A percentile compares a stretch with the other conserved stretches of the same genome.
phyloP scores from a whole-genome alignment of 2,329 filamentous ascomycete species.

The Penicillium glabrum region DNA sequence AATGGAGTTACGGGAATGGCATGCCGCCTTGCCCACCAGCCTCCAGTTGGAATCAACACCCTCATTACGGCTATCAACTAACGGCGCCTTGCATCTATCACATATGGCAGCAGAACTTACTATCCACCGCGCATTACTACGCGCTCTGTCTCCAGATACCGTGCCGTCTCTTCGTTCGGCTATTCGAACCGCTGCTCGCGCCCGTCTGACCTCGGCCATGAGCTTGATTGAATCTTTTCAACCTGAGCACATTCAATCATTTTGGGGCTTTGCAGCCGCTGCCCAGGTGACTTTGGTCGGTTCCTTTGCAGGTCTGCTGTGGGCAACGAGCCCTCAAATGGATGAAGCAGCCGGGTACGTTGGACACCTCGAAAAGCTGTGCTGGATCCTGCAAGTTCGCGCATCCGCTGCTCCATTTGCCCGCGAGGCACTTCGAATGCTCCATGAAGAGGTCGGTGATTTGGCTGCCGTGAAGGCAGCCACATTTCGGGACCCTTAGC shows the following conservation, averaged over 20 bases:
- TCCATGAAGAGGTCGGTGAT: not conserved
- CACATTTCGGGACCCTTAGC: not conserved
- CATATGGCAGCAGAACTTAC: not conserved
- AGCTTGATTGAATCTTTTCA: not conserved
- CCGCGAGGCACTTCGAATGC: not conserved
- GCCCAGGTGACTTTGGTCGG: not conserved
- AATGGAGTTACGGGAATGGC: not conserved
- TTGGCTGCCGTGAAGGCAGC: not conserved
- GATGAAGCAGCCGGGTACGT: not conserved
- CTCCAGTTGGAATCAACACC: not conserved
- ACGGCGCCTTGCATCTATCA: not conserved
- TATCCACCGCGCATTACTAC: not conserved
- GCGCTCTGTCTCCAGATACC: not conserved
- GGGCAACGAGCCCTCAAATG: not conserved
- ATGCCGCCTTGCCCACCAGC: not conserved
- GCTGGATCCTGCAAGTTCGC: not conserved
- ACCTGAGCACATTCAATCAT: not conserved
- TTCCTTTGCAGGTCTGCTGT: not conserved
- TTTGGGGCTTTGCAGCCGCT: not conserved
- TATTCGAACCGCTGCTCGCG: not conserved
- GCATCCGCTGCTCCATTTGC: not conserved
- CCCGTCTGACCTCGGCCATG: not conserved
- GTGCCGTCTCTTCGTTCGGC: not conserved
- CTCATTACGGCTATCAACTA: not conserved
- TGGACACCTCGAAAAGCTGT: not conserved